Conservation (phyloP, 2,329 filamentous ascomycete genomes). For the Metarhizium brunneum region DNA sequence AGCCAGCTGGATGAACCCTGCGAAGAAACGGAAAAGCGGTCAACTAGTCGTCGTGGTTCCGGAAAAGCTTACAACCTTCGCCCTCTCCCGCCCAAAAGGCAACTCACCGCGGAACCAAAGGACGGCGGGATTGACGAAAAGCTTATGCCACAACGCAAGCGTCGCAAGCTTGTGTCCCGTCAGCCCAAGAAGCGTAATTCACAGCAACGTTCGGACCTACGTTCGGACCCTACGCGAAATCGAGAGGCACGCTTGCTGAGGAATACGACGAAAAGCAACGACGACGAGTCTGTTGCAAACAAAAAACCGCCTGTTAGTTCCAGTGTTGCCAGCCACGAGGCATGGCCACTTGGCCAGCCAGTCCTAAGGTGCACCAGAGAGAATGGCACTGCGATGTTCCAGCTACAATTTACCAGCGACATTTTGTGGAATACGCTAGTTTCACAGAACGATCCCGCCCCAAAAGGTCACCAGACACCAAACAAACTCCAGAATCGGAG, state of each 20-base stretch:
- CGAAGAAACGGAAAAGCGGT: background rate
- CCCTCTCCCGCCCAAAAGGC: background rate
- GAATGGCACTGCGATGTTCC: conserved; percentile 1
- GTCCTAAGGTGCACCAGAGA: conserved; percentile 1
- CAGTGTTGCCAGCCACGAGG: background rate
- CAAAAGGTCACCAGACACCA: too few species aligned
- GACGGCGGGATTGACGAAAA: background rate
- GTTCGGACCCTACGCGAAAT: background rate
- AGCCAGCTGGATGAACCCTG: background rate
- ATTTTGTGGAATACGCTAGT: too few species aligned
- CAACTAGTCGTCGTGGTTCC: background rate
- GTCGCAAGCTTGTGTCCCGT: background rate
- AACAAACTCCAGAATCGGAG: too few species aligned
- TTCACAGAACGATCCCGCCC: too few species aligned
- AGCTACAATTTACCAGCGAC: background rate
- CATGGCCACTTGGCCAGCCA: background rate
- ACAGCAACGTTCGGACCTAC: background rate
- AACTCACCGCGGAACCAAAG: background rate
- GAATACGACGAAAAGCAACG: background rate
- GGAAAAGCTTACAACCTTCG: background rate
- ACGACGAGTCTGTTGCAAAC: background rate
- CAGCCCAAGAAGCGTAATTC: background rate
- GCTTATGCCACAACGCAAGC: background rate
- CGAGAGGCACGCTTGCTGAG: background rate
- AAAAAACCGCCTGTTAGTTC: background rate